A percentile compares a stretch with the other conserved stretches of the same genome.
Conservation (phyloP, 768 basidiomycete genomes). For the Boletus rubroflammeus region DNA sequence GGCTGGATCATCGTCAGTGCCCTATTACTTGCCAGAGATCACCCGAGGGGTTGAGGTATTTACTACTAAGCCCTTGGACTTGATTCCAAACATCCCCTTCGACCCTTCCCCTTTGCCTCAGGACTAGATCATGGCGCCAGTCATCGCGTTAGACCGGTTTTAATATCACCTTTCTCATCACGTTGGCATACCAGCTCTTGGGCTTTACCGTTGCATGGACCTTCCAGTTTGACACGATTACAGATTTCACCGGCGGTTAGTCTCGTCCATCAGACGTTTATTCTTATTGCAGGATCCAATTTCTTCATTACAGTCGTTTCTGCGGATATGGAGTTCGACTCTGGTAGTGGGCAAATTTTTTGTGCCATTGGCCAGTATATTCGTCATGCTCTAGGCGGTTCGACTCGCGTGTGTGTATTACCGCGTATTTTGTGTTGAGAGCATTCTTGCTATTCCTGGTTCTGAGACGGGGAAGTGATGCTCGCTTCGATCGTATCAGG, state of each 20-base stretch:
- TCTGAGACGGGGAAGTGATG: not conserved
- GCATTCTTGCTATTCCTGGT: not conserved
- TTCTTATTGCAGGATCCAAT: not conserved
- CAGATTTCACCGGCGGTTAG: not conserved
- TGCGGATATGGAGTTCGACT: not conserved
- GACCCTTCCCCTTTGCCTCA: no score
- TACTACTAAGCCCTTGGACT: no score
- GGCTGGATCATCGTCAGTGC: no score
- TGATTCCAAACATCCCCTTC: no score
- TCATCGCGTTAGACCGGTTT: not conserved
- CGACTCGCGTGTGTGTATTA: not conserved
- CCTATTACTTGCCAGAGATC: no score
- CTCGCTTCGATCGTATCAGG: not conserved
- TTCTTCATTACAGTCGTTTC: not conserved
- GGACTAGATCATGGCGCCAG: not conserved
- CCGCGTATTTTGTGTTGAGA: not conserved
- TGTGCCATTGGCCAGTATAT: not conserved
- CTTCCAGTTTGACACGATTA: not conserved
- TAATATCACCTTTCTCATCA: not conserved
- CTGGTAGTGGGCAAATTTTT: not conserved
- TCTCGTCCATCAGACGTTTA: not conserved
- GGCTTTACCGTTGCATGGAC: not conserved
- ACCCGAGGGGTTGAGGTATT: no score
- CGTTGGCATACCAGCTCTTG: not conserved
- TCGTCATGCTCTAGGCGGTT: not conserved